These are phyloP conservation scores for Paramecium tetraurelia DNA, from an alignment of 73 alveolate genomes.

Conservation along the genomic window DNA sequence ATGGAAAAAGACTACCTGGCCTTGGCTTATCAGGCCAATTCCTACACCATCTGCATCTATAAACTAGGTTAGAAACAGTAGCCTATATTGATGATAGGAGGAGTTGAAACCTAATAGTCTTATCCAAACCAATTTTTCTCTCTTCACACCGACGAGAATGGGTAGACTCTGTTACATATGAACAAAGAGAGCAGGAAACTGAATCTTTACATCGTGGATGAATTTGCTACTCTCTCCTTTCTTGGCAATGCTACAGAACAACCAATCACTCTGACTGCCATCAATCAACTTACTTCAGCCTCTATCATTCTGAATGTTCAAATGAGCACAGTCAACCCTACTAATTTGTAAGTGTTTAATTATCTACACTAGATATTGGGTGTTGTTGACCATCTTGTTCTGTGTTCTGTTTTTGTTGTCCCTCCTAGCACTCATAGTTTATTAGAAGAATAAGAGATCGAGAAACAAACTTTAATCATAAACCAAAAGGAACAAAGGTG, in stretches of 20 bases:
- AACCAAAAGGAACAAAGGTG: not conserved
- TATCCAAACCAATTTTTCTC: not conserved
- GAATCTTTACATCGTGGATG: not conserved
- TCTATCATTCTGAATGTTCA: not conserved
- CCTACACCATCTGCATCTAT: not conserved
- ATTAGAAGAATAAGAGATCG: not conserved
- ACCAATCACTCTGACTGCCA: not conserved
- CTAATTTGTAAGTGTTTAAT: not conserved
- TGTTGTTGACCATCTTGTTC: not conserved
- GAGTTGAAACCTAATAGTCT: not conserved
- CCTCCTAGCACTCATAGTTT: not conserved
- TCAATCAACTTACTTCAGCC: not conserved
- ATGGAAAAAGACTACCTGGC: not conserved
- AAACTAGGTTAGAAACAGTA: not conserved
- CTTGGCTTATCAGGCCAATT: not conserved
- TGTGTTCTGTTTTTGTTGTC: not conserved
- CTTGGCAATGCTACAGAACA: not conserved
- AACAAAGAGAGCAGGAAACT: not conserved
- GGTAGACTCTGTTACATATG: not conserved
- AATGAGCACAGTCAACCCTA: not conserved
- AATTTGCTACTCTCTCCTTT: not conserved
- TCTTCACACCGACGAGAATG: not conserved
- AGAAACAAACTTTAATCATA: not conserved
- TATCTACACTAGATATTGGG: not conserved
- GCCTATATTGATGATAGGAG: not conserved